Evolutionary conservation across 768 basidiomycete species (phyloP).

Genomic region (Suillus weaverae): DNA sequence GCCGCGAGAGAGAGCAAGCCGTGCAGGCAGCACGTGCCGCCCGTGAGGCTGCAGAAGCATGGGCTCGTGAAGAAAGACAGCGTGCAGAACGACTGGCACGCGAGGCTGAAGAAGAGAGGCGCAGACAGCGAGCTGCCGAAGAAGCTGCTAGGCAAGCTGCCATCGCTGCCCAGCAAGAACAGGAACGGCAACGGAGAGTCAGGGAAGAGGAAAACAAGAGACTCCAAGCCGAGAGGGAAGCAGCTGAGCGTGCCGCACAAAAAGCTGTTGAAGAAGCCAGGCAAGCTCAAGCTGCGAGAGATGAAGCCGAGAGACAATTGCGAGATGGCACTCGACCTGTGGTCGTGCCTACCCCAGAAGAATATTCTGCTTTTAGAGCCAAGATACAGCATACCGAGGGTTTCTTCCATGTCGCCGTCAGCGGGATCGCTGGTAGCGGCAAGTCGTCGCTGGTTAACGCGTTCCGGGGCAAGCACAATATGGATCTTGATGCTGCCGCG

Average conservation of each 20-base stretch:
- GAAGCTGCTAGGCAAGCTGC: slow-evolving; percentile 26
- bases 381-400: slow-evolving; percentile 10
- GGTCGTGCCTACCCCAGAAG: slow-evolving; percentile 16
- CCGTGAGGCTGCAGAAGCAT: slow-evolving; percentile 23
- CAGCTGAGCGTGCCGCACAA: slow-evolving; percentile 26
- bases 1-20: slow-evolving; percentile 22
- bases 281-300: slow-evolving; percentile 20
- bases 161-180: slow-evolving; percentile 26
- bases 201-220: slow-evolving; percentile 14
- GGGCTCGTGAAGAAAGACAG: slow-evolving; percentile 25
- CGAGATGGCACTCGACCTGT: slow-evolving; percentile 16
- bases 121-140: slow-evolving; percentile 17
- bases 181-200: slow-evolving; percentile 20
- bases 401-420: slow-evolving; percentile 18
- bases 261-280: slow-evolving; percentile 23
- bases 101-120: slow-evolving; percentile 24
- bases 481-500: slow-evolving; percentile 20
- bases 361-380: slow-evolving; percentile 6
- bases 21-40: slow-evolving; percentile 24
- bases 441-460: slow-evolving; percentile 22
- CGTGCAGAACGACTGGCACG: slow-evolving; percentile 18
- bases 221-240: slow-evolving; percentile 15
- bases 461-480: slow-evolving; percentile 25
- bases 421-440: slow-evolving; percentile 13
- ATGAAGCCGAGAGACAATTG: slow-evolving; percentile 16